Base-by-base conservation (phyloP, 2,329 filamentous ascomycete species). In the Tympanopsis confertula region DNA sequence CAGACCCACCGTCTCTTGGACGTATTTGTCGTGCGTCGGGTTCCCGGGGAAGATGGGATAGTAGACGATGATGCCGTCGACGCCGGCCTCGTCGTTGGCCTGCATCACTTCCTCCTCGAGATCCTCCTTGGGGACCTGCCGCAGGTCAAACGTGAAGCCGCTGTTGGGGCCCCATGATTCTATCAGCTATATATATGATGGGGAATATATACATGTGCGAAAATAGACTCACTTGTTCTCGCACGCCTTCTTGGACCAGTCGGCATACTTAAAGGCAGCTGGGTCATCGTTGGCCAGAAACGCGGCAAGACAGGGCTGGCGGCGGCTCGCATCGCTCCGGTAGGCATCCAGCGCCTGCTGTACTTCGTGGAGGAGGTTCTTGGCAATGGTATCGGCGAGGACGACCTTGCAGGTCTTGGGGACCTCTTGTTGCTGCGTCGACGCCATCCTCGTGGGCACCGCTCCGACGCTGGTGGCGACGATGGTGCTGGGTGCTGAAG, bases 181-280 rank as follows among this genome's bases (percentile, higher is more conserved):
- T 39, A 41, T 41, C 47, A 35, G 20, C 44, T n/a, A 15, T 7
- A 7, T 17, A 33, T 18, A 15, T 33, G 10, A 33, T 10, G 7
- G 10, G 15, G 10, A n/a, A 28, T 28, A 28, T n/a, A n/a, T n/a
- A n/a, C n/a, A n/a, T n/a, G n/a, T n/a, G n/a, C n/a, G n/a, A n/a
- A n/a, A n/a, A n/a, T n/a, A n/a, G n/a, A n/a, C 82, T 81, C 69
- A 95, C 88, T 95, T 93, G 59, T 96, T 89, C 59, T 80, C 74
- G 61, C 86, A 94, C 3, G 91, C 95, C 71, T 94, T 95, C 60
- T 86, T 85, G 30, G 89, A 95, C 86, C 86, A 95, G 59, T 95
- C 85, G 39, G 91, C 91, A 57, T 98, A 96, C 66, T 93, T 86
- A 50, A 84, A 69, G 20, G 89, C 89, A 28, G 87, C 86, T 19